phyloP scores from a whole-genome alignment of 305 asterid genomes.

The Plantago lanceolata region DNA sequence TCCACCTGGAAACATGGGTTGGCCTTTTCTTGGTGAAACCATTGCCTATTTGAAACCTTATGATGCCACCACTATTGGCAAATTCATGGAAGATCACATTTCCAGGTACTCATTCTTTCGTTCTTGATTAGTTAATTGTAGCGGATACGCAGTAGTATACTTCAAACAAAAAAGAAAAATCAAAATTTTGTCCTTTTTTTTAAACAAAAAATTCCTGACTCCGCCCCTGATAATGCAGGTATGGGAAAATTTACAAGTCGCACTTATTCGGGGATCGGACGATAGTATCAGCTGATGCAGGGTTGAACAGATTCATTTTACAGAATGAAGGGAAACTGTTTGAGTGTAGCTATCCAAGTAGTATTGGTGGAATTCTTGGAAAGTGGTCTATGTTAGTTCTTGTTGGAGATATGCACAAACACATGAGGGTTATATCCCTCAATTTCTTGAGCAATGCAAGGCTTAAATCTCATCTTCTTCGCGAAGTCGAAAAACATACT shows the following conservation, averaged over 20 bases:
- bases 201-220: too few species aligned
- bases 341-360: slow-evolving; percentile 85
- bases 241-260: slow-evolving; percentile 77
- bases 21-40: slow-evolving; percentile 92
- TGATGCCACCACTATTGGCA: slow-evolving; percentile 58
- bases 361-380: slow-evolving; percentile 95
- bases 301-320: slow-evolving; percentile 63
- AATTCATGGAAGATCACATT: slow-evolving; percentile 82
- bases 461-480: slow-evolving; percentile 58
- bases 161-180: too few species aligned
- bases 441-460: slow-evolving; percentile 73
- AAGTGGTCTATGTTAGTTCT: slow-evolving; percentile 91
- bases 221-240: slow-evolving; percentile 35
- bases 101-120: slow-evolving; percentile 44
- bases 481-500: slow-evolving; percentile 70
- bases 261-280: slow-evolving; percentile 80
- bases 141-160: too few species aligned
- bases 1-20: slow-evolving; percentile 89
- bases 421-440: slow-evolving; percentile 75
- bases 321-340: slow-evolving; percentile 78
- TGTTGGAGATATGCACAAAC: slow-evolving; percentile 90
- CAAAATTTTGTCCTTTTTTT: too few species aligned
- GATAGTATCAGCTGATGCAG: slow-evolving; percentile 82
- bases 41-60: slow-evolving; percentile 69
- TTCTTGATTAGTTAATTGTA: too few species aligned